These are phyloP conservation scores for Apium graveolens DNA, from an alignment of 129 eudicot species.

Conservation along the genomic window DNA sequence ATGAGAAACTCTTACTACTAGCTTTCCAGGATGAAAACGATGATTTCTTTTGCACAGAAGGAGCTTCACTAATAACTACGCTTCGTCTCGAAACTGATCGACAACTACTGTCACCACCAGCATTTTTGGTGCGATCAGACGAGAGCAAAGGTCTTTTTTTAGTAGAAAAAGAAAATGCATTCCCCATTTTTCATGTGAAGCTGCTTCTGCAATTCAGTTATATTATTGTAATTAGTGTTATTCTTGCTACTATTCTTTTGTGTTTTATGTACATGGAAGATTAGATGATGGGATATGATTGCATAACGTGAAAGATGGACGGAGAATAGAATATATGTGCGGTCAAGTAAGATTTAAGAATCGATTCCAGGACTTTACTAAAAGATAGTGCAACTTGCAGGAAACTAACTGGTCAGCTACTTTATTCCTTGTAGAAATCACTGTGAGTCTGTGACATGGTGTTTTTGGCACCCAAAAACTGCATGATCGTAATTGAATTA, in stretches of 20 bases:
- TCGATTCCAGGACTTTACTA: constrained; percentile 1
- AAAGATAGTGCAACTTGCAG: not conserved
- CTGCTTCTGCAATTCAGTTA: not conserved
- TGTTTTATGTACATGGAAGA: not conserved
- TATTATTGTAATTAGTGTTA: not conserved
- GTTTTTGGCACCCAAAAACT: too few relatives aligned
- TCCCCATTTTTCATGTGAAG: constrained; percentile 5
- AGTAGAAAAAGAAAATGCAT: not conserved
- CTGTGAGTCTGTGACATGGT: too few relatives aligned
- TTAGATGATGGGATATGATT: not conserved
- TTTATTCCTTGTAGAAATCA: not conserved
- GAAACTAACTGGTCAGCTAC: not conserved
- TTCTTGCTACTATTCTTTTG: not conserved
- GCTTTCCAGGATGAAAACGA: not conserved
- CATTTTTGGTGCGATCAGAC: not conserved
- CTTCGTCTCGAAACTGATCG: not conserved
- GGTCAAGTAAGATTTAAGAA: not conserved
- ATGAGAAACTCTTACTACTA: not conserved
- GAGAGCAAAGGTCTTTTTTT: not conserved
- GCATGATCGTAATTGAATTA: too few relatives aligned
- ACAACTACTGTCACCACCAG: not conserved
- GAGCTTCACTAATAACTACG: not conserved
- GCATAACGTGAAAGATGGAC: not conserved
- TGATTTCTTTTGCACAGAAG: not conserved
- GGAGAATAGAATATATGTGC: not conserved